phyloP scores from a whole-genome alignment of 352 stramenopile species.

The Pythium periplocum region DNA sequence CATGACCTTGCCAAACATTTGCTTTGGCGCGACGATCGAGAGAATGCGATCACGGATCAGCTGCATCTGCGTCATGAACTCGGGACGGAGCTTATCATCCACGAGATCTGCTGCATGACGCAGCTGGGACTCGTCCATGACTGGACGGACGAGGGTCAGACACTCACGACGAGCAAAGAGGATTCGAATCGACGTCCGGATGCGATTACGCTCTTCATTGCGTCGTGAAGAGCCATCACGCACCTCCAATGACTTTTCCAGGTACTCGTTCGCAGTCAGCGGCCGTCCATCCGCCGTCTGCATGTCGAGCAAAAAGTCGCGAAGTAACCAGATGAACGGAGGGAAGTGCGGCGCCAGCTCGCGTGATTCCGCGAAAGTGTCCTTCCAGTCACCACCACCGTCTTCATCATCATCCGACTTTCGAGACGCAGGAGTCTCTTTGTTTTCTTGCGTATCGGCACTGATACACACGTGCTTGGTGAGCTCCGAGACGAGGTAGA shows the following conservation, averaged over 20 bases:
- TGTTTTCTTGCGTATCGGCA: conserved; percentile 18
- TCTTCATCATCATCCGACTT: conserved; percentile 7
- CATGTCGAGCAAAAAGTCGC: conserved; percentile 83
- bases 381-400: conserved; percentile 15
- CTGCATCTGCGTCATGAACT: conserved; percentile 74
- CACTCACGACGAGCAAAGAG: conserved; percentile 74
- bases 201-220: conserved; percentile 69
- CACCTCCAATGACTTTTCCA: conserved; percentile 68
- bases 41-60: conserved; percentile 44
- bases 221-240: conserved; percentile 34
- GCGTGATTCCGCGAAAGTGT: conserved; percentile 36
- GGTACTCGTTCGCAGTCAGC: conserved; percentile 66
- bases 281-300: conserved; percentile 40
- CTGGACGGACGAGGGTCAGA: conserved; percentile 70
- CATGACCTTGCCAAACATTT: conserved; percentile 60
- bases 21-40: conserved; percentile 47
- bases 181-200: conserved; percentile 52
- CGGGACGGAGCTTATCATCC: conserved; percentile 53
- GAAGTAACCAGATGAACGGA: conserved; percentile 76
- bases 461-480: conserved; percentile 81
- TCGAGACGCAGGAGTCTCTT: not conserved
- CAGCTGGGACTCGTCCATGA: conserved; percentile 59
- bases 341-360: conserved; percentile 75
- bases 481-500: conserved; percentile 82
- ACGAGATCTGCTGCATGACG: conserved; percentile 47